phyloP scores from a whole-genome alignment of 306 rosid genomes.

The Begonia loranthoides region DNA sequence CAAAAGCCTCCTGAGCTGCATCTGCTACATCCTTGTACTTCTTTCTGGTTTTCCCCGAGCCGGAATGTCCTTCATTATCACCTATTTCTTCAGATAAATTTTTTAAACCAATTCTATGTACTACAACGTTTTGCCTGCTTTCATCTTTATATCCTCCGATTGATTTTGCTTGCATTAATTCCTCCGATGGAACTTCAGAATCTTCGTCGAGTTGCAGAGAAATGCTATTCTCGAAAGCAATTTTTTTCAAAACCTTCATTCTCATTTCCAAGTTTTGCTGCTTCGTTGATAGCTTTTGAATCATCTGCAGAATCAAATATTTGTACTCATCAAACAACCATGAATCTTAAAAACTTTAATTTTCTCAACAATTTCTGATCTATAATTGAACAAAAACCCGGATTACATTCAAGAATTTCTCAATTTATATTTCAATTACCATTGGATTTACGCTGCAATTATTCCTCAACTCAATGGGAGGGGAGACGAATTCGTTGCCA shows the following conservation, averaged over 20 bases:
- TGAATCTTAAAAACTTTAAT: no score
- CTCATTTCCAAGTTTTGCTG: slow-evolving; percentile 52
- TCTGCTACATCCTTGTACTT: slow-evolving; percentile 66
- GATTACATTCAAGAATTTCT: no score
- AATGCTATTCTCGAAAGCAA: slow-evolving; percentile 52
- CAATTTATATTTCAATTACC: slow-evolving; percentile 13
- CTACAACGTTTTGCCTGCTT: slow-evolving; percentile 7
- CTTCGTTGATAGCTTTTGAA: slow-evolving; percentile 60
- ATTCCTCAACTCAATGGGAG: slow-evolving; percentile 58
- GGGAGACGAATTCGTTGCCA: slow-evolving; percentile 63
- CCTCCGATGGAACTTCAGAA: slow-evolving; percentile 31
- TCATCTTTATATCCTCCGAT: background rate
- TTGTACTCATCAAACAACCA: background rate
- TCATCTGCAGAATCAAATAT: slow-evolving; percentile 26
- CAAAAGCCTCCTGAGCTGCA: slow-evolving; percentile 96
- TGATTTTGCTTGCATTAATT: slow-evolving; percentile 19
- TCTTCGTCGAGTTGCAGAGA: slow-evolving; percentile 41
- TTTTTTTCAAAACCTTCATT: slow-evolving; percentile 58
- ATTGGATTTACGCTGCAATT: slow-evolving; percentile 51
- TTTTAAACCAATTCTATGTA: slow-evolving; percentile 9
- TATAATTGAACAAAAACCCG: no score
- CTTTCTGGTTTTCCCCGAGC: slow-evolving; percentile 26
- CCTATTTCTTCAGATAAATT: slow-evolving; percentile 23
- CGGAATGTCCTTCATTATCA: slow-evolving; percentile 25
- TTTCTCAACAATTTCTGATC: no score